Base-by-base conservation (phyloP, 202 grass and related monocot genomes). In the Cymbopogon flexuosus region DNA sequence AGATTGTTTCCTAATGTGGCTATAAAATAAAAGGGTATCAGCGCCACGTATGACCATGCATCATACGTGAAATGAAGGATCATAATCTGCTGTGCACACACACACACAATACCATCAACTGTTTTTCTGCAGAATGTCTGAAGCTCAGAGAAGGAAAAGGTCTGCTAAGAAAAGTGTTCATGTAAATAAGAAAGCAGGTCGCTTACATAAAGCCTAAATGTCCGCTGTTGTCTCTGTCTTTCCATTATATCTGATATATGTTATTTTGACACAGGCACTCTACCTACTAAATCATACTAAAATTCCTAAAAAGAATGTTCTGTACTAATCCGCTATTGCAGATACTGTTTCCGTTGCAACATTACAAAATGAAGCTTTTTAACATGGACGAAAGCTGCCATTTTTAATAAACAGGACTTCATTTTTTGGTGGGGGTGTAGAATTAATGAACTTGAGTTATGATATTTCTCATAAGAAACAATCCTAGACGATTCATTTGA, bases 71-170 rank as follows among this genome's bases (percentile, higher is more conserved):
- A 49, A 49, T 49, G 46, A 16, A 73, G 7, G 0, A 35, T 54
- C 40, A 43, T 51, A 60, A 2, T 24, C 22, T 84, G 19, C 19
- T 51, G 31, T 60, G 51, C n/a, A 47, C 58, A 29, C 15, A 35
- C 6, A 16, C 57, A 41, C 18, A 54, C 16, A 6, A 68, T 76
- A 73, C 0, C 66, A 72, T 56, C 23, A 14, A 12, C 5, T 21
- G 3, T 43, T 66, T 18, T 40, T 40, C 71, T 57, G 21, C 22
- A 0, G 22, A 65, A 27, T 15, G 23, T 65, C 66, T 30, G 9
- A 72, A 79, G 57, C 34, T 57, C 68, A 72, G 65, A 73, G 62
- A 75, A 73, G 68, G 36, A 66, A 75, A 67, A 24, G 34, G 16
- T 8, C 3, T 9, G 16, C 62, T 65, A 37, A 65, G 15, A 65